Evolutionary conservation across 768 basidiomycete genomes (phyloP), one percentile per base, ranked within the genome.

Genomic region (Amanita rimosa): DNA sequence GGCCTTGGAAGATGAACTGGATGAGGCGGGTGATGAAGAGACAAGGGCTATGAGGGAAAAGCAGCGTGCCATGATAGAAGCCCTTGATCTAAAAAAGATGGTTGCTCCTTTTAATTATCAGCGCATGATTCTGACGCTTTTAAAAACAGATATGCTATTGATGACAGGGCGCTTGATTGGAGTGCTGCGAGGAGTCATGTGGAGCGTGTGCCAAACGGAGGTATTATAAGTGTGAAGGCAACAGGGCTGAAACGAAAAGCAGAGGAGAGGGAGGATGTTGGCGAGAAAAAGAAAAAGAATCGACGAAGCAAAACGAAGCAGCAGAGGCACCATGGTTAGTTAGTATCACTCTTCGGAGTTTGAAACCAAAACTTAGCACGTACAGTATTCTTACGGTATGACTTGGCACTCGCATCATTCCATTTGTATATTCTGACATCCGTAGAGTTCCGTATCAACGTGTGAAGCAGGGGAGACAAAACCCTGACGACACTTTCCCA

Each of bases 1-100:
- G 6, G 64, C 62, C 13, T 61, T 90, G 7, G 77, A 79, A 39
- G 76, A 81, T 6, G 89, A 93, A 58, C 66, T 91, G 10, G 71
- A 85, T 17, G 81, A 83, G 52, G 92, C 87, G 0, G 93, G 87
- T 0, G 75, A 80, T 52, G 79, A 83, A 61, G 85, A 73, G 50
- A 72, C 76, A 39, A 75, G 76, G 53, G 83, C 76, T 44, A 70
- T 83, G 49, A 65, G 78, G 54, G 83, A 85, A 66, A 77, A 84
- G 63, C 93, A 97, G 65, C 73, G 84, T 19, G 85, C 86, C 63
- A 79, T 97, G 73, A 81, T 98, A 43, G 81, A 90, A 54, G 77
- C 87, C 17, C 73, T 99, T 26, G 92, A 97, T 67, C 66, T 97
- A 52, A 78, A 73, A 66, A 84, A 85, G 92, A 97, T 60, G 75